phyloP scores from a whole-genome alignment of 2,329 filamentous ascomycete genomes.

The Exophiala phaeomuriformis region DNA sequence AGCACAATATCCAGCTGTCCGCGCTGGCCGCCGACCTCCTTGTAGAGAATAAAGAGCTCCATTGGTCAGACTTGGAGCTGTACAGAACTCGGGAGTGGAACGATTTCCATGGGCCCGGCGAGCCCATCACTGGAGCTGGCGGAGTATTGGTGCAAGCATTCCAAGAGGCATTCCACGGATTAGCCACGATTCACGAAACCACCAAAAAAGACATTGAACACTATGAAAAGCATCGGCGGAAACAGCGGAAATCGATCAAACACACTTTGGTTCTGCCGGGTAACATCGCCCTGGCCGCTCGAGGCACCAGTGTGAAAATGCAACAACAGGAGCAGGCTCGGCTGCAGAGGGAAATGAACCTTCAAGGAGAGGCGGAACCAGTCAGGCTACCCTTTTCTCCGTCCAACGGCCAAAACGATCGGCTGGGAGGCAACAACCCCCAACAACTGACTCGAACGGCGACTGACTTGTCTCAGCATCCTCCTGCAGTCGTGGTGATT shows the following conservation, averaged over 20 bases:
- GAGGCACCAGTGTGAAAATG: conserved; percentile 15
- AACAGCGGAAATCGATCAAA: conserved; percentile 22
- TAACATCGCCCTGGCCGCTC: conserved; percentile 19
- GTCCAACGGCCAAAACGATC: background rate
- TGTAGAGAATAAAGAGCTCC: conserved; percentile 46
- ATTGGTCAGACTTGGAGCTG: conserved; percentile 44
- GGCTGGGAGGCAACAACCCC: background rate
- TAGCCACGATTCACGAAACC: conserved; percentile 43
- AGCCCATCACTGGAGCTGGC: conserved; percentile 45
- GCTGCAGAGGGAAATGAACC: conserved; percentile 10
- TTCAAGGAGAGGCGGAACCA: conserved; percentile 25
- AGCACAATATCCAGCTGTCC: conserved; percentile 43
- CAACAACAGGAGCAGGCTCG: conserved; percentile 11
- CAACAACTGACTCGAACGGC: conserved; percentile 1
- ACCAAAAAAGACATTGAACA: conserved; percentile 44
- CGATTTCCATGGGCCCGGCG: conserved; percentile 49
- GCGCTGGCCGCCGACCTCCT: conserved; percentile 49
- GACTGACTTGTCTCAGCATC: conserved; percentile 8
- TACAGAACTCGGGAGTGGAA: conserved; percentile 46
- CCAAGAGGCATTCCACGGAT: conserved; percentile 42
- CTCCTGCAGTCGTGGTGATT: conserved; percentile 15
- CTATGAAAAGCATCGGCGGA: conserved; percentile 39
- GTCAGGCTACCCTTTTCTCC: conserved; percentile 6
- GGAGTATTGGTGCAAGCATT: conserved; percentile 41
- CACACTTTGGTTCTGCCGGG: conserved; percentile 21